A percentile compares a stretch with the other conserved stretches of the same genome.
These are phyloP conservation scores for Penicillium sp. DNA, from an alignment of 2,329 filamentous ascomycete genomes.

Conservation along the genomic window DNA sequence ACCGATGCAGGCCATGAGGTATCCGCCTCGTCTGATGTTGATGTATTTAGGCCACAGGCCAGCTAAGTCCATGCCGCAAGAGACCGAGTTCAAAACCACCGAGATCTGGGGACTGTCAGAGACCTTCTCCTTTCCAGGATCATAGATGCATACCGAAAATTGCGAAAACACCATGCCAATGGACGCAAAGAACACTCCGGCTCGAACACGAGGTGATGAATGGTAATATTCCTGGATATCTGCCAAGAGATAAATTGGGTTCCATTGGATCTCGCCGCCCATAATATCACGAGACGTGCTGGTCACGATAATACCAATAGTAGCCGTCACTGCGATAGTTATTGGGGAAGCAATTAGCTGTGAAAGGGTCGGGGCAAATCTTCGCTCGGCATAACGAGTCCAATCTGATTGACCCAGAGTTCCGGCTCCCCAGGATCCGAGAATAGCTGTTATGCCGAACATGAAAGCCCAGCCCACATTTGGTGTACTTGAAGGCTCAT, in stretches of 20 bases:
- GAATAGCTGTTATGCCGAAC: constrained; percentile 25
- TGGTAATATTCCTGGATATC: neutral
- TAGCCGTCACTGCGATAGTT: neutral
- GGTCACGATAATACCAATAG: neutral
- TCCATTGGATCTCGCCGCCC: neutral
- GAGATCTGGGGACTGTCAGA: neutral
- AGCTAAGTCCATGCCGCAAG: neutral
- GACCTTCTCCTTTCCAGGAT: neutral
- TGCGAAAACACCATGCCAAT: neutral
- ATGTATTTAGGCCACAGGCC: neutral
- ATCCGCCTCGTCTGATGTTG: neutral
- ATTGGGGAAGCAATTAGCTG: constrained; percentile 4
- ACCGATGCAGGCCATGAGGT: neutral
- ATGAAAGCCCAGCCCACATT: constrained; percentile 10
- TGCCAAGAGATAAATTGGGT: neutral
- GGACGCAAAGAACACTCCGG: neutral
- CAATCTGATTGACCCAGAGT: constrained; percentile 25
- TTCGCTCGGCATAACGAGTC: constrained; percentile 25
- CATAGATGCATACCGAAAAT: neutral
- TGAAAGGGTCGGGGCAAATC: constrained; percentile 23
- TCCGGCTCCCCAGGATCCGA: constrained; percentile 24
- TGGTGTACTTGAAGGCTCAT: neutral
- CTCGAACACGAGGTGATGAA: neutral
- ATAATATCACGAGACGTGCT: neutral
- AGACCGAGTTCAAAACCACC: neutral